Evolutionary conservation across 106 monocot species (phyloP), one percentile per base, ranked within the genome.

Genomic region (Dendrobium huoshanense): DNA sequence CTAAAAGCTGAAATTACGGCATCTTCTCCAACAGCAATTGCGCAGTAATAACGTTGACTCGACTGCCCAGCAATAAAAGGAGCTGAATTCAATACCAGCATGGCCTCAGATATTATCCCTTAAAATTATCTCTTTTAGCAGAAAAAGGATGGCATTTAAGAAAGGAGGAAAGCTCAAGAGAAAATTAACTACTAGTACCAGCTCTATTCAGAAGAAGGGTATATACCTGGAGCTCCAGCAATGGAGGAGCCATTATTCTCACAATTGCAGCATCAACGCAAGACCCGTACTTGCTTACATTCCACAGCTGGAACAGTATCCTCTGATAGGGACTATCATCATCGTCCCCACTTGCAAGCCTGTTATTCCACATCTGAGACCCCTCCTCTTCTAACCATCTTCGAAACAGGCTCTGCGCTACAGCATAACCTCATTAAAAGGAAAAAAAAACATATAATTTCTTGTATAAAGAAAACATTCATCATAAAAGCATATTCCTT

Each of bases 231-330:
- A 98, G 83, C 80, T 98, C 94, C 85, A 98, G 81, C 4, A 98
- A 84, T n/a, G 98, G 98, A 7, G 98, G 98, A 33, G 98, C 89
- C 92, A 98, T 98, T 58, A 98, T 75, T 27, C 98, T 92, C 7
- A 89, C 84, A 79, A 98, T 95, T 2, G 88, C 94, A n/a, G 92
- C 92, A 92, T 98, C 98, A 77, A 85, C 86, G 80, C 92, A 98
- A 47, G 84, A 80, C 27, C 94, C 92, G 68, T 79, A 91, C 75
- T 98, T 98, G 55, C 82, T 84, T 45, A 98, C 87, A 79, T 87
- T 95, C 98, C 98, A 98, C 15, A 95, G 59, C 77, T 91, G 89
- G 80, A 85, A 92, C 6, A 95, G 91, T 83, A 98, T 72, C 64
- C 68, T 89, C 74, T 42, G 78, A 85, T 79, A 81, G 13, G 87